Conservation (phyloP, 169 alveolate species). For the Eimeria acervulina region DNA sequence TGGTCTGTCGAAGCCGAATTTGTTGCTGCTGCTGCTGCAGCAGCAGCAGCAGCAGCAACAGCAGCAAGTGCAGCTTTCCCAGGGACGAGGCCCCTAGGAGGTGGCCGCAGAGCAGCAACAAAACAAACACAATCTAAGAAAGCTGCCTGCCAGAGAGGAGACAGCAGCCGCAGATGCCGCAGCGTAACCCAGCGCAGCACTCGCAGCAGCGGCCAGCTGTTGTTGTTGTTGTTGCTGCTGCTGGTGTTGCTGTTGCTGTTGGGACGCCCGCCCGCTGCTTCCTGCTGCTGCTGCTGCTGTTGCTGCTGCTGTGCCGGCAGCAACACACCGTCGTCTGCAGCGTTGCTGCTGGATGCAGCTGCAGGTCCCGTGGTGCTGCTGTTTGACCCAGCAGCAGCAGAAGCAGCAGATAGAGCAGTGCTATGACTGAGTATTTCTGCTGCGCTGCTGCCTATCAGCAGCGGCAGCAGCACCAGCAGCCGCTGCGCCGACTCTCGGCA, state of each 20-base stretch:
- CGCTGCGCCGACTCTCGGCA: conserved; percentile 49
- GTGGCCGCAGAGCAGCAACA: conserved; percentile 75
- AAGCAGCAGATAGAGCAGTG: conserved; percentile 48
- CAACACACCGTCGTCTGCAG: background rate
- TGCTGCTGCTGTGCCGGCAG: conserved; percentile 26
- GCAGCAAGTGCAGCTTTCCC: conserved; percentile 71
- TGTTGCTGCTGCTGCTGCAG: conserved; percentile 19
- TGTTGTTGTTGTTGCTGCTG: conserved; percentile 11
- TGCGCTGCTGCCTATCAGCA: conserved; percentile 76
- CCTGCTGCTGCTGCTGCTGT: conserved; percentile 54
- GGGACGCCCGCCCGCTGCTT: background rate
- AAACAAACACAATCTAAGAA: conserved; percentile 77
- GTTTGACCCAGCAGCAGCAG: background rate
- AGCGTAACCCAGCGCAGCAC: conserved; percentile 79
- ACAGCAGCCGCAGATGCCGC: conserved; percentile 62
- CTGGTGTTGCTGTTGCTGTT: conserved; percentile 39
- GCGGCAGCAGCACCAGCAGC: conserved; percentile 55
- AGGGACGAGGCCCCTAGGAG: conserved; percentile 63
- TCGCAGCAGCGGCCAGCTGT: conserved; percentile 74
- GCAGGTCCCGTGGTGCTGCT: too few relatives aligned
- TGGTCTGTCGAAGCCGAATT: background rate
- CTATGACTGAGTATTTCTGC: conserved; percentile 53
- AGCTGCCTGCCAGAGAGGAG: conserved; percentile 74
- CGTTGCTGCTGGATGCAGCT: background rate
- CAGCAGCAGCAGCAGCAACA: conserved; percentile 68